These are phyloP conservation scores for Lactarius deliciosus DNA, from an alignment of 768 basidiomycete species.

Conservation along the genomic window DNA sequence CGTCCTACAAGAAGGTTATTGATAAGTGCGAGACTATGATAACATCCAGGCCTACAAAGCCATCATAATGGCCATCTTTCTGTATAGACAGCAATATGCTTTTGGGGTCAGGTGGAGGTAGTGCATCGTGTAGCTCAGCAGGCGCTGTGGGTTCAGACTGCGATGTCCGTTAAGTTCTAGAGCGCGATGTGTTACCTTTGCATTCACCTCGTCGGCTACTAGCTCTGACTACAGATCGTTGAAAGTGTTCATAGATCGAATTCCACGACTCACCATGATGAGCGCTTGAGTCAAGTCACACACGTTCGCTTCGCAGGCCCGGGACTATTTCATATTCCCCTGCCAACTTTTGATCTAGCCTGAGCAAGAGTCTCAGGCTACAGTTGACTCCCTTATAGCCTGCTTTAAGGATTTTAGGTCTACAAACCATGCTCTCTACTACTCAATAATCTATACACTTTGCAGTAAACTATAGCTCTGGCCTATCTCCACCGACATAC, in stretches of 20 bases:
- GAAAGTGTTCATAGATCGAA: not conserved
- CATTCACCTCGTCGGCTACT: conserved; percentile 5
- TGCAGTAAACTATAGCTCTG: no score
- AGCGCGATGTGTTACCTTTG: not conserved
- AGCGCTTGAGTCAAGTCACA: not conserved
- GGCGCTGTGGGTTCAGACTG: conserved; percentile 30
- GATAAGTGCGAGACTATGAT: not conserved
- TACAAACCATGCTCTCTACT: no score
- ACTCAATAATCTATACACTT: no score
- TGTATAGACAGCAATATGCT: conserved; percentile 26
- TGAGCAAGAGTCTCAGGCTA: no score
- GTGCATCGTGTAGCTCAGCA: conserved; percentile 25
- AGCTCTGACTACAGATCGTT: not conserved
- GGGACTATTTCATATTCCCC: not conserved
- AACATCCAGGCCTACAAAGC: conserved; percentile 26
- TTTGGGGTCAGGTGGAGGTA: conserved; percentile 22
- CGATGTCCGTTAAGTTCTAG: not conserved
- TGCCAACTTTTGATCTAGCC: not conserved
- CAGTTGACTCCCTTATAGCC: no score
- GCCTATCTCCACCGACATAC: no score
- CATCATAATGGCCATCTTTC: conserved; percentile 16
- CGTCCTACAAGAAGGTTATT: conserved; percentile 37
- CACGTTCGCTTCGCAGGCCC: not conserved
- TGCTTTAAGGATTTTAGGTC: no score
- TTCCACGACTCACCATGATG: conserved; percentile 18